Conservation (phyloP, 2,329 filamentous ascomycete species). For the Corinectria fuckeliana region DNA sequence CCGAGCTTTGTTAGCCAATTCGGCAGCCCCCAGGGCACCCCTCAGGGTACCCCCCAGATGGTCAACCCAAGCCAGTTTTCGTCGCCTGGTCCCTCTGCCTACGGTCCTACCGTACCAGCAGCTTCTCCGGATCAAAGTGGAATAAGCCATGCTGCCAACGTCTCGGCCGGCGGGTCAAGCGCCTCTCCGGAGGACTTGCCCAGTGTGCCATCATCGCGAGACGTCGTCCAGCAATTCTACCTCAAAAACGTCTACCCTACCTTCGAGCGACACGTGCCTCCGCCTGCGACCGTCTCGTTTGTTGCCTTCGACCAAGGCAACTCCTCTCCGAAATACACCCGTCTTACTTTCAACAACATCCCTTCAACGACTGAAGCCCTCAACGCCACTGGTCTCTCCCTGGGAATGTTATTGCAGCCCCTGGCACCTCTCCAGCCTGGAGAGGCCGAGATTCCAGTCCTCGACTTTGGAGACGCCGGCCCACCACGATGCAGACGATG, state of each 20-base stretch:
- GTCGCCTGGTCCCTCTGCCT: slow-evolving; percentile 58
- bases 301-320: slow-evolving; percentile 97
- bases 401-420: slow-evolving; percentile 89
- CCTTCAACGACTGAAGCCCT: slow-evolving; percentile 83
- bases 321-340: slow-evolving; percentile 90
- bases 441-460: slow-evolving; percentile 84
- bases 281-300: slow-evolving; percentile 86
- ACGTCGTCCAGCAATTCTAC: slow-evolving; percentile 82
- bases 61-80: slow-evolving; percentile 63
- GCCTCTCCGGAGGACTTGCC: slow-evolving; percentile 94
- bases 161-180: slow-evolving; percentile 51
- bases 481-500: slow-evolving; percentile 93
- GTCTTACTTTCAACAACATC: slow-evolving; percentile 92
- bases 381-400: slow-evolving; percentile 78
- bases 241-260: slow-evolving; percentile 90
- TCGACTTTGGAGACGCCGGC: slow-evolving; percentile 92
- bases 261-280: slow-evolving; percentile 91
- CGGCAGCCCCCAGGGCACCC: slow-evolving; percentile 52
- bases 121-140: slow-evolving; percentile 36
- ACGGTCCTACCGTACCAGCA: slow-evolving; percentile 32
- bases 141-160: slow-evolving; percentile 41
- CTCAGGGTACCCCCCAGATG: slow-evolving; percentile 51
- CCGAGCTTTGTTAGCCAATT: slow-evolving; percentile 52
- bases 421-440: slow-evolving; percentile 83
- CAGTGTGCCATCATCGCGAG: slow-evolving; percentile 85